Conservation (phyloP, 768 basidiomycete species). For the Tylopilus rubrobrunneus region DNA sequence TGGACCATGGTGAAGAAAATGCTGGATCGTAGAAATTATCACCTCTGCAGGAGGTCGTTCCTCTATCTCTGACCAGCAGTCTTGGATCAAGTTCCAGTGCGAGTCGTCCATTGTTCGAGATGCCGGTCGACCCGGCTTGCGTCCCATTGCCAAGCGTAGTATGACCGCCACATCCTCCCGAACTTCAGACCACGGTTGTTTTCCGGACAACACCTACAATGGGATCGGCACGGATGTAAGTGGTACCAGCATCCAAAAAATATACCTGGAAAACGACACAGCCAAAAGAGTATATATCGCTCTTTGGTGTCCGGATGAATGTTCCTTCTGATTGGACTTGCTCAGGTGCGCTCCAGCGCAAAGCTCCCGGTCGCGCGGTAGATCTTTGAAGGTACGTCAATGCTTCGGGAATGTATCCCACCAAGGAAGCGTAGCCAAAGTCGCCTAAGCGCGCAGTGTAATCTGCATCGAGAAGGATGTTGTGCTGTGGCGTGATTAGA, state of each 20-base stretch:
- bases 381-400: background rate
- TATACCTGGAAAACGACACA: background rate
- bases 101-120: background rate
- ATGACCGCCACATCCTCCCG: background rate
- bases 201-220: constrained; percentile 5
- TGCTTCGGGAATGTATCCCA: background rate
- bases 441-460: background rate
- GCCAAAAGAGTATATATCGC: background rate
- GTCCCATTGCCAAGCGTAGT: constrained; percentile 3
- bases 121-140: background rate
- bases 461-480: background rate
- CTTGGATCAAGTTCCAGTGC: constrained; percentile 7
- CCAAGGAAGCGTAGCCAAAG: background rate
- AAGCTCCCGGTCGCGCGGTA: background rate
- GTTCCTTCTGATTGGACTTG: background rate
- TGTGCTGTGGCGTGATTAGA: background rate
- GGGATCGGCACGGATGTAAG: background rate
- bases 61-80: background rate
- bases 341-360: background rate
- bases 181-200: constrained; percentile 8
- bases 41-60: background rate
- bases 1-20: background rate
- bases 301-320: background rate
- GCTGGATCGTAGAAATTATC: background rate
- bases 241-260: background rate